These are phyloP conservation scores for Geotrichum europaeum DNA, from an alignment of 1,139 yeast species.

Conservation along the genomic window DNA sequence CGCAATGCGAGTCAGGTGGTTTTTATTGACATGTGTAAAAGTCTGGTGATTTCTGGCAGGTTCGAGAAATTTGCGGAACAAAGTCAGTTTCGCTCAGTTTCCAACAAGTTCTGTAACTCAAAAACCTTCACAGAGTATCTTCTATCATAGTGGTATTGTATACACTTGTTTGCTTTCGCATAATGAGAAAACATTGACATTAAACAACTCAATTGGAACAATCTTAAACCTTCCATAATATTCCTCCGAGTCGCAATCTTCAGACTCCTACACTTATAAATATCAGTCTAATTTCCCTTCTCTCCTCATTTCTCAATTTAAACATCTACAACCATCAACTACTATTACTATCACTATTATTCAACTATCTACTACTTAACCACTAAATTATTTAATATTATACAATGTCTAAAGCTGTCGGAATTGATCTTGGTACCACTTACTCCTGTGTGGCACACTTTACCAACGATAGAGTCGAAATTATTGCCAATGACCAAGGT, in stretches of 20 bases:
- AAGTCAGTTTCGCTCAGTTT: neutral
- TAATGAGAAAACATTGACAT: neutral
- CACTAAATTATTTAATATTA: neutral
- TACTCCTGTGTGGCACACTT: constrained; percentile 98
- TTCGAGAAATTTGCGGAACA: neutral
- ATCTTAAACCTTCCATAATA: neutral
- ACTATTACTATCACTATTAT: neutral
- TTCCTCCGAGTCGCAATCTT: neutral
- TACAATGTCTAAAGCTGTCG: constrained; percentile 37
- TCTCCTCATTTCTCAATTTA: neutral
- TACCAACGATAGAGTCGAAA: constrained; percentile 86
- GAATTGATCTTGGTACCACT: constrained; percentile 97
- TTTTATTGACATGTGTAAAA: neutral
- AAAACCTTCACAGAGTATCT: neutral
- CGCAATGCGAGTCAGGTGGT: neutral
- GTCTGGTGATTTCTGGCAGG: neutral
- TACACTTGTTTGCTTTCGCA: neutral
- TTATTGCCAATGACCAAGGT: constrained; percentile 97
- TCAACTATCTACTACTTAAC: neutral
- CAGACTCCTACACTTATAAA: neutral
- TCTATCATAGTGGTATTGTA: neutral
- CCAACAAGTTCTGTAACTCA: no score
- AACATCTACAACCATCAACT: neutral
- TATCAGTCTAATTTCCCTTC: neutral
- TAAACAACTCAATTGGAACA: neutral